Evolutionary conservation across 768 basidiomycete species (phyloP), one percentile per base, ranked within the genome.

Genomic region (Lanmaoa pseudosensibilis): DNA sequence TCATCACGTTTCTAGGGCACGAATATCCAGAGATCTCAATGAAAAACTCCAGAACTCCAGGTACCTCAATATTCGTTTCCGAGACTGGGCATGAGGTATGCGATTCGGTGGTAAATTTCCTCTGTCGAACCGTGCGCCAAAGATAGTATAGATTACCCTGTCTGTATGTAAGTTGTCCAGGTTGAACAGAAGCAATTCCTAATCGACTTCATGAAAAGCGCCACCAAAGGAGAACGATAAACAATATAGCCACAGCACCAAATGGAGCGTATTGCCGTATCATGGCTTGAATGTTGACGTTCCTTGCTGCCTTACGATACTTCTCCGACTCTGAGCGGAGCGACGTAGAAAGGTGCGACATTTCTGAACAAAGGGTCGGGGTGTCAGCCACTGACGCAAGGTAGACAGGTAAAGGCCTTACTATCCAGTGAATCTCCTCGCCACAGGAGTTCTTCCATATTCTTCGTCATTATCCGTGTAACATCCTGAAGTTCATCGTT

Each of bases 391-490:
- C 6, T n/a, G 11, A 32, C 1, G 12, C n/a, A 27, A 50, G 27
- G 30, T 2, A 40, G 33, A 55, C 34, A 46, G 23, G 16, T 13
- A n/a, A 59, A 25, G 39, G 45, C 77, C 90, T 64, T 68, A 96
- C 97, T 81, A 73, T 99, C 97, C 56, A 99, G 80, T 32, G 93
- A 96, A 72, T 99, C 97, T 27, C 97, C 97, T 71, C 97, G 80
- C 97, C 96, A 98, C 47, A 99, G 75, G 50, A 99, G 77, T 73
- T 99, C 97, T 74, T 99, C 97, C 96, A 99, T 99, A 69, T 99
- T 98, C 79, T 99, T 98, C 10, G 97, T 98, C 97, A 99, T 98
- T 74, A 99, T 98, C 61, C 93, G 80, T 47, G 97, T 98, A 57
- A 99, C 97, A 68, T 99, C 97, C 69, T 97, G 94, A 37, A 99